Conservation (phyloP, 306 rosid species). For the Casuarina cunninghamiana region DNA sequence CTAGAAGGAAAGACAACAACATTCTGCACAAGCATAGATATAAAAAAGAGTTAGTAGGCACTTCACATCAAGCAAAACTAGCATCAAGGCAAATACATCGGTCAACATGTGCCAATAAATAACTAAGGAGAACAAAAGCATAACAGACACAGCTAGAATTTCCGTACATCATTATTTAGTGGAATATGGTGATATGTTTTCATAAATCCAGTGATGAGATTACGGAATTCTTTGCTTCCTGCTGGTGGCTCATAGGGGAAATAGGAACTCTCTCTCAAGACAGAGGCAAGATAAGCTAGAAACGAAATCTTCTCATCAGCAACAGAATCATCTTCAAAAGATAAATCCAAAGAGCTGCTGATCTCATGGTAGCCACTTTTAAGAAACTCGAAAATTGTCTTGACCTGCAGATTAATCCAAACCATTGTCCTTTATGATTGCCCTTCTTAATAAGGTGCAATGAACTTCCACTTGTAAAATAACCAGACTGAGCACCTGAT, state of each 20-base stretch:
- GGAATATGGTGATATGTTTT: constrained; percentile 96
- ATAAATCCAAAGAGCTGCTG: constrained; percentile 93
- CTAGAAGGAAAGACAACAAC: constrained; percentile 95
- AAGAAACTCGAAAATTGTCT: constrained; percentile 85
- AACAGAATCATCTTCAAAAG: constrained; percentile 89
- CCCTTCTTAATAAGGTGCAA: constrained; percentile 19
- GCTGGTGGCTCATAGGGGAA: constrained; percentile 94
- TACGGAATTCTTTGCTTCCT: constrained; percentile 86
- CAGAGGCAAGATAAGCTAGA: constrained; percentile 77
- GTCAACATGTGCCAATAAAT: neutral
- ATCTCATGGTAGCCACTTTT: constrained; percentile 86
- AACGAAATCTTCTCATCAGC: constrained; percentile 99
- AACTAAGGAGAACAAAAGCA: neutral
- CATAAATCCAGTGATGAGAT: constrained; percentile 85
- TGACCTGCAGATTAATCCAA: constrained; percentile 63
- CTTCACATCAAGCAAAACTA: constrained; percentile 1
- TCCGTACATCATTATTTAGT: constrained; percentile 70
- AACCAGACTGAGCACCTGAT: constrained; percentile 58
- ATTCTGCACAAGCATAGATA: constrained; percentile 57
- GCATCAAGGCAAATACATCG: neutral
- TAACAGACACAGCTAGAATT: constrained; percentile 17
- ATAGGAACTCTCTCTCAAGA: constrained; percentile 60
- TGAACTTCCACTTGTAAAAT: constrained; percentile 24
- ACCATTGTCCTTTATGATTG: constrained; percentile 26
- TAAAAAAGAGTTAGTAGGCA: constrained; percentile 36